These are phyloP conservation scores for Cadophora gregata DNA, from an alignment of 2,329 filamentous ascomycete species.

Conservation along the genomic window DNA sequence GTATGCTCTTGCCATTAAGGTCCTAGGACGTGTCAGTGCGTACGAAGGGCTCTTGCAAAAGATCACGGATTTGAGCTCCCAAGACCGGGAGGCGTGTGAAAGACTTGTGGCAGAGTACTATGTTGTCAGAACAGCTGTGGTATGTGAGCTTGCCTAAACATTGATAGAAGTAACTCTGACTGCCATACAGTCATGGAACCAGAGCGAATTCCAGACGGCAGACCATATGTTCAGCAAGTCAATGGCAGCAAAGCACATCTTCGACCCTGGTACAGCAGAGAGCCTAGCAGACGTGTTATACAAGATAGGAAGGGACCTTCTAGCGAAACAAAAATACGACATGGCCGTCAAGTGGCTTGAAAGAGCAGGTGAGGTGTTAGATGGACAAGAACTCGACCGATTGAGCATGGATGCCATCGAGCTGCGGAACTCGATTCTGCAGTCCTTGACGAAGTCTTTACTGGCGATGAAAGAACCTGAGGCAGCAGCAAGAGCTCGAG, in stretches of 20 bases:
- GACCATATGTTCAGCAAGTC: conserved; percentile 77
- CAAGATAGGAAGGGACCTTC: conserved; percentile 70
- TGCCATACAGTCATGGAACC: conserved; percentile 72
- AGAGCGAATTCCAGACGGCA: conserved; percentile 74
- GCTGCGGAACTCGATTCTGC: conserved; percentile 69
- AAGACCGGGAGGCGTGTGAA: conserved; percentile 42
- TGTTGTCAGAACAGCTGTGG: conserved; percentile 56
- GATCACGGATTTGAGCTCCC: conserved; percentile 36
- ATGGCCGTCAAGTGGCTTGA: conserved; percentile 75
- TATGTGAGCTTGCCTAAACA: conserved; percentile 44
- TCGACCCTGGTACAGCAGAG: conserved; percentile 61
- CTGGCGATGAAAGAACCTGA: conserved; percentile 55
- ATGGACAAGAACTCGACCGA: conserved; percentile 57
- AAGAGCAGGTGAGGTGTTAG: conserved; percentile 66
- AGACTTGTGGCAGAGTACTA: conserved; percentile 43
- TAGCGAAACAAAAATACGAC: conserved; percentile 56
- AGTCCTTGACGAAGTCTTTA: conserved; percentile 63
- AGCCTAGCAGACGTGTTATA: conserved; percentile 71
- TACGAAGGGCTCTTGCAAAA: conserved; percentile 54
- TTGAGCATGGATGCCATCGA: conserved; percentile 66
- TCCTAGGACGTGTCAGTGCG: conserved; percentile 68
- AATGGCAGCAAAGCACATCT: conserved; percentile 46
- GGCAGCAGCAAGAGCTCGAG: conserved; percentile 56
- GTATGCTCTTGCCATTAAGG: conserved; percentile 61
- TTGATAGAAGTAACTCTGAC: conserved; percentile 34